Percentiles rank a stretch among this genome's conserved stretches.
These are phyloP conservation scores for Bryum argenteum DNA, from an alignment of 225 moss, liverwort and hornwort species.

Conservation along the genomic window DNA sequence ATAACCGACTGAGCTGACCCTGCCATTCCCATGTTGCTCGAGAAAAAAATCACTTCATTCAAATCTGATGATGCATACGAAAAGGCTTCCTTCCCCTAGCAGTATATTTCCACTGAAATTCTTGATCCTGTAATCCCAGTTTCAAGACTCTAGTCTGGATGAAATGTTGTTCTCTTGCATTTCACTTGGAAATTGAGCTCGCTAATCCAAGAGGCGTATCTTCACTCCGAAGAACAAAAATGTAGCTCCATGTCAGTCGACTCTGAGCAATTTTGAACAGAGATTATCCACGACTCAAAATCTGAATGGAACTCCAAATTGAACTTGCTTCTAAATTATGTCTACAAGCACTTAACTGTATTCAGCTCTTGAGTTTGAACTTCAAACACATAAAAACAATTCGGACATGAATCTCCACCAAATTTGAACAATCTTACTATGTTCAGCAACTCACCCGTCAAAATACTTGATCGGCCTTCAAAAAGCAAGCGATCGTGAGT, in stretches of 20 bases:
- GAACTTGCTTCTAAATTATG: too few species aligned
- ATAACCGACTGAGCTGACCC: constrained; percentile 8
- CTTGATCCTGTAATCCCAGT: neutral
- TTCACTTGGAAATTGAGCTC: neutral
- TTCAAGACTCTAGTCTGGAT: neutral
- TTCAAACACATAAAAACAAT: neutral
- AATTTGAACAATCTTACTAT: neutral
- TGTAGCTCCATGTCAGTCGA: neutral
- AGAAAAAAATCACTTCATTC: constrained; percentile 12
- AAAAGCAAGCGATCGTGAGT: neutral
- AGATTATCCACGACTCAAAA: too few species aligned
- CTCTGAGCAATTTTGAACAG: too few species aligned
- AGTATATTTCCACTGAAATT: neutral
- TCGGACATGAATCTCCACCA: neutral
- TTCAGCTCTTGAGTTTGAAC: neutral
- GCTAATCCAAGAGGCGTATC: constrained; percentile 6
- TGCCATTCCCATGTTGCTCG: constrained; percentile 23
- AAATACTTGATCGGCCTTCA: neutral
- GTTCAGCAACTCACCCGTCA: neutral
- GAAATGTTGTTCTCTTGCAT: neutral
- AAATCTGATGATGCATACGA: neutral
- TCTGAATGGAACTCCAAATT: too few species aligned
- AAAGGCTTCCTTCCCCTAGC: neutral
- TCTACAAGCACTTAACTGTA: neutral
- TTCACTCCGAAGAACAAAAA: constrained; percentile 6